Evolutionary conservation across 352 stramenopile species (phyloP).

Genomic region (Globisporangium camurandrum): DNA sequence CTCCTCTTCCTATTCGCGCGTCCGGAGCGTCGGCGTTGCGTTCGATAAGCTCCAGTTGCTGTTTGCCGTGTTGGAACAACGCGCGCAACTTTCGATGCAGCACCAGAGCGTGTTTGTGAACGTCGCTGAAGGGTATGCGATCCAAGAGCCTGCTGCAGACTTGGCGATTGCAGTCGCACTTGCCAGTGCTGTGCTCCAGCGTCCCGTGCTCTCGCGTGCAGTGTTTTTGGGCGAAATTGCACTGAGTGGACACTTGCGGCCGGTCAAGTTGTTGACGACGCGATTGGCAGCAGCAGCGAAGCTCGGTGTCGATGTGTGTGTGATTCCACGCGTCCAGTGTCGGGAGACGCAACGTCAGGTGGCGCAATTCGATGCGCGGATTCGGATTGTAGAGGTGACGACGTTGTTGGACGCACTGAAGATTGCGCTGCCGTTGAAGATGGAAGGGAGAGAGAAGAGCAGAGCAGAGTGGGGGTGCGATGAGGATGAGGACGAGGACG

Average conservation of each 20-base stretch:
- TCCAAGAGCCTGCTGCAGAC: slow-evolving; percentile 76
- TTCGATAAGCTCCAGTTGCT: slow-evolving; percentile 91
- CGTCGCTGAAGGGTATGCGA: slow-evolving; percentile 74
- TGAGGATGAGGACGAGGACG: neutral
- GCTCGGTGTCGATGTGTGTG: slow-evolving; percentile 64
- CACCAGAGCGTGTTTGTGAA: slow-evolving; percentile 85
- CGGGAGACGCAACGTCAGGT: slow-evolving; percentile 33
- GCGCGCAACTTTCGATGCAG: slow-evolving; percentile 61
- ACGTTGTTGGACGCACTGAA: slow-evolving; percentile 62
- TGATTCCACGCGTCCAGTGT: slow-evolving; percentile 57
- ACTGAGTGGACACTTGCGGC: slow-evolving; percentile 70
- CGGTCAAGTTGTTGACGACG: slow-evolving; percentile 79
- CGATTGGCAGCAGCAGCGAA: slow-evolving; percentile 71
- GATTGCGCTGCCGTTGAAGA: slow-evolving; percentile 35
- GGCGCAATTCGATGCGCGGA: slow-evolving; percentile 42
- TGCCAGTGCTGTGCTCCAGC: slow-evolving; percentile 54
- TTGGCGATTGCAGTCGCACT: slow-evolving; percentile 69
- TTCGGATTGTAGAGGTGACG: slow-evolving; percentile 54
- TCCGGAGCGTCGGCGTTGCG: slow-evolving; percentile 68
- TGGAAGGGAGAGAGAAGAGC: no score
- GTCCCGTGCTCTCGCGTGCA: slow-evolving; percentile 40
- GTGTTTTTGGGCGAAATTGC: slow-evolving; percentile 77
- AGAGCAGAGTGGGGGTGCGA: no score
- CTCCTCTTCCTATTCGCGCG: slow-evolving; percentile 37
- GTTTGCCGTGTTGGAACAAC: slow-evolving; percentile 95